Evolutionary conservation across 805 yeast genomes (phyloP).

Genomic region (Kodamaea kaohsiungensis): DNA sequence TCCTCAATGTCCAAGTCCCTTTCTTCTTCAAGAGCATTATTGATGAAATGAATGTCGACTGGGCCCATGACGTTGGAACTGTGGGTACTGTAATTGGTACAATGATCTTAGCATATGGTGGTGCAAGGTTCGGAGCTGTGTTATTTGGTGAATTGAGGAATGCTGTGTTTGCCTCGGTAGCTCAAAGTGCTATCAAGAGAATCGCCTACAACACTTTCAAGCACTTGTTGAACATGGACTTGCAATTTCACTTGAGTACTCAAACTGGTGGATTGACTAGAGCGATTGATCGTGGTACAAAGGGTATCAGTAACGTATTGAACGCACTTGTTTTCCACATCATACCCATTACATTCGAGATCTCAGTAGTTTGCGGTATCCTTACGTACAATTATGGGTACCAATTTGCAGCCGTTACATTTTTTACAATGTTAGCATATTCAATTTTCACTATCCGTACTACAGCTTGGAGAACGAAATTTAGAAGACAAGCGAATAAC

Average conservation of each 20-base stretch:
- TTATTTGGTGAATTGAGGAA: constrained; percentile 92
- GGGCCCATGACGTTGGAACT: constrained; percentile 64
- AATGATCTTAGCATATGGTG: constrained; percentile 82
- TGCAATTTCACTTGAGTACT: constrained; percentile 83
- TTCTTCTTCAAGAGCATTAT: constrained; percentile 85
- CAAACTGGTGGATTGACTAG: constrained; percentile 97
- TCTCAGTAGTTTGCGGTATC: constrained; percentile 89
- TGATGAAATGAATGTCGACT: constrained; percentile 90
- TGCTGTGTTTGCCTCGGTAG: constrained; percentile 93
- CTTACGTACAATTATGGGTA: constrained; percentile 90
- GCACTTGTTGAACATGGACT: constrained; percentile 80
- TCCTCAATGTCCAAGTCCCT: constrained; percentile 93
- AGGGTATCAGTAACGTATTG: constrained; percentile 91
- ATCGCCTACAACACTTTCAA: constrained; percentile 87
- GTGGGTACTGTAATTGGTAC: constrained; percentile 66
- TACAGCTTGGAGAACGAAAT: constrained; percentile 94
- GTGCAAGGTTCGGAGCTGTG: constrained; percentile 92
- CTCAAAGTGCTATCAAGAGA: constrained; percentile 87
- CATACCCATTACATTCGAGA: constrained; percentile 89
- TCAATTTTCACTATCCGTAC: constrained; percentile 85
- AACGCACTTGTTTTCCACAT: constrained; percentile 98
- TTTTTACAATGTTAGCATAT: constrained; percentile 86
- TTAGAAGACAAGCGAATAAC: constrained; percentile 80
- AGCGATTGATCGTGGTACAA: constrained; percentile 97
- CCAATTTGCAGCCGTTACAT: constrained; percentile 85